Evolutionary conservation across 2,329 filamentous ascomycete species (phyloP), one percentile per base, ranked within the genome.

Genomic region (Ciborinia camelliae): DNA sequence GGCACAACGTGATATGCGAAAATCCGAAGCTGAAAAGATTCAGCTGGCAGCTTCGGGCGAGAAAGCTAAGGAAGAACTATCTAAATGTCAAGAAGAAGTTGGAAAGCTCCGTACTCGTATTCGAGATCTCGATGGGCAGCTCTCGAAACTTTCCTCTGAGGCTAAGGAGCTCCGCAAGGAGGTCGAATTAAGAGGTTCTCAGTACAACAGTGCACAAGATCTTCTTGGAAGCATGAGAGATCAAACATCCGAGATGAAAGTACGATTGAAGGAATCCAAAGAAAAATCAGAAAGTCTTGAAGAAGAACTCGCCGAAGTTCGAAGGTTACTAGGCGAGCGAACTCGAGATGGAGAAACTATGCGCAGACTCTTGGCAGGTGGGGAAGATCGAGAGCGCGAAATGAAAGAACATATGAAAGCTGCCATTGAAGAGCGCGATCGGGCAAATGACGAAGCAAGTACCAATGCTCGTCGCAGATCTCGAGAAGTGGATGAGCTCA

Each of bases 291-390:
- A 97, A 73, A 90, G 88, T 65, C 80, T 98, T 0, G 94, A 97
- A 73, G 95, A 99, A 77, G 95, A 99, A 76, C 82, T 98, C 1
- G 86, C 87, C 1, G 95, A 99, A 76, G 89, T 92, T 3, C 92
- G 96, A 75, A 86, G 91, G 65, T 84, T 97, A 67, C 83, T 99
- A 2, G 87, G 86, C 61, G 95, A 99, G 77, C 88, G 95, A 32
- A 94, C 91, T 4, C 86, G 95, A 51, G 95, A 99, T 77, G 91
- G 88, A 32, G 94, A 98, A 79, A 97, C 92, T 0, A 98, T 99
- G 93, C 87, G 95, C 41, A 84, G 92, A 57, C 82, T 98, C 66
- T 81, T 99, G 15, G 88, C 89, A 20, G 94, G 98, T 69, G 91
- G 93, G 10, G 92, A 98, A 75, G 86, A 90, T 66, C 84, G 91